Evolutionary conservation across 2,329 filamentous ascomycete genomes (phyloP), one percentile per base, ranked within the genome.

Genomic region (Phaeosphaeria sp.): DNA sequence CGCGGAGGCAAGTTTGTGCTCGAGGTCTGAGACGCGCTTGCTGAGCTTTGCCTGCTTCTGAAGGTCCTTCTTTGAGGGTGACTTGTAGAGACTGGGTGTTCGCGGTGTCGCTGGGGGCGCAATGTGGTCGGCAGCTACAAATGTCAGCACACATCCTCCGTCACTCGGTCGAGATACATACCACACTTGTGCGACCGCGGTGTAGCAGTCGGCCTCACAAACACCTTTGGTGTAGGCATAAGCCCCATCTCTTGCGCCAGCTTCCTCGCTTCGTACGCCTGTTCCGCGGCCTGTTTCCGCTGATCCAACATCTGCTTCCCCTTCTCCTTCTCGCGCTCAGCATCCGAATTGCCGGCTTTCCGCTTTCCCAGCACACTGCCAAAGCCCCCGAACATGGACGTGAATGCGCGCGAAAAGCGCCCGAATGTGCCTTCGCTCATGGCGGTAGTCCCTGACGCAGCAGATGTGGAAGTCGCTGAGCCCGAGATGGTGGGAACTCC

Each of bases 1-100:
- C 8, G 85, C 85, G 36, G 80, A 79, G 17, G 84, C 77, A 27
- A 89, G 79, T 68, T 88, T 87, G 13, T 78, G 71, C 64, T 89
- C 86, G 13, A 89, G 79, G 61, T 88, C 82, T 62, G 84, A 87
- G 27, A 89, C 86, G 51, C 84, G 81, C 74, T 86, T 87, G 42
- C 81, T 77, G 30, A 89, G 75, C 60, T 85, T 87, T 56, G 82
- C 78, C 64, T 88, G 84, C 65, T 82, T 83, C 49, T 82, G 78
- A 6, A 88, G 74, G 51, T 88, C 86, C 63, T 82, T 84, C 65
- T 83, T 84, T 2, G 84, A 86, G 2, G 80, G 80, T 22, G 82
- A 79, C 42, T 78, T 80, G 56, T 80, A 80, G 33, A 85, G 69
- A 6, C 64, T 60, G 1, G 71, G 74, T 1, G 69, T 73, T 27